Conservation (phyloP, 805 yeast genomes). For the Cyberlindnera meyerae region DNA sequence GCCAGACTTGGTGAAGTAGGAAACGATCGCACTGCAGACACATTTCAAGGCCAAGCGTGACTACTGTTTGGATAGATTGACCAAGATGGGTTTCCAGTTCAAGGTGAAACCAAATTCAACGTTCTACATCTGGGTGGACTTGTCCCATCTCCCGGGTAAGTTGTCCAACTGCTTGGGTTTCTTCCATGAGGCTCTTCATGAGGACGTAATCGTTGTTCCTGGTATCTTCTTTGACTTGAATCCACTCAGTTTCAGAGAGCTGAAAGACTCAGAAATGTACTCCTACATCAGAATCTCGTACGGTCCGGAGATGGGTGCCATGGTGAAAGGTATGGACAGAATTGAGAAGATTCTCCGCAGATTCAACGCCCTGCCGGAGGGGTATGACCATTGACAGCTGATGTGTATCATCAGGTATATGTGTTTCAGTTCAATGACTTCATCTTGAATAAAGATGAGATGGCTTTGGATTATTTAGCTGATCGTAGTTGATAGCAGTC, state of each 20-base stretch:
- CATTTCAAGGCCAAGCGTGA: conserved; percentile 57
- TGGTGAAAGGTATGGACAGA: conserved; percentile 56
- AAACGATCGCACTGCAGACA: conserved; percentile 52
- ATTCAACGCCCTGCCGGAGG: conserved; percentile 39
- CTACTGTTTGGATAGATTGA: conserved; percentile 43
- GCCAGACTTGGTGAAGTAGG: conserved; percentile 44
- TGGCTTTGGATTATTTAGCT: too few relatives aligned
- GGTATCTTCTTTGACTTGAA: conserved; percentile 59
- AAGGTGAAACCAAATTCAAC: conserved; percentile 51
- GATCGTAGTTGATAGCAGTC: too few relatives aligned
- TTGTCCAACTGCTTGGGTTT: conserved; percentile 54
- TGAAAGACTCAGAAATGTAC: conserved; percentile 56
- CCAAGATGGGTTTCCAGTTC: conserved; percentile 50
- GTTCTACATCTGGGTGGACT: conserved; percentile 55
- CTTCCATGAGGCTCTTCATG: conserved; percentile 59
- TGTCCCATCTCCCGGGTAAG: conserved; percentile 51
- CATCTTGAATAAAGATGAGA: too few relatives aligned
- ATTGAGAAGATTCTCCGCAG: conserved; percentile 44
- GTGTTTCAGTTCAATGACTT: too few relatives aligned
- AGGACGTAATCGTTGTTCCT: conserved; percentile 55
- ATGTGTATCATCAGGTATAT: not conserved
- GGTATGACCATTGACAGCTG: conserved; percentile 8
- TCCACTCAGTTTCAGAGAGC: conserved; percentile 42
- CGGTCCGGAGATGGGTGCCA: conserved; percentile 50
- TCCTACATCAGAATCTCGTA: conserved; percentile 54